Base-by-base conservation (phyloP, 176 grass and related monocot species). In the Carex littledalei region DNA sequence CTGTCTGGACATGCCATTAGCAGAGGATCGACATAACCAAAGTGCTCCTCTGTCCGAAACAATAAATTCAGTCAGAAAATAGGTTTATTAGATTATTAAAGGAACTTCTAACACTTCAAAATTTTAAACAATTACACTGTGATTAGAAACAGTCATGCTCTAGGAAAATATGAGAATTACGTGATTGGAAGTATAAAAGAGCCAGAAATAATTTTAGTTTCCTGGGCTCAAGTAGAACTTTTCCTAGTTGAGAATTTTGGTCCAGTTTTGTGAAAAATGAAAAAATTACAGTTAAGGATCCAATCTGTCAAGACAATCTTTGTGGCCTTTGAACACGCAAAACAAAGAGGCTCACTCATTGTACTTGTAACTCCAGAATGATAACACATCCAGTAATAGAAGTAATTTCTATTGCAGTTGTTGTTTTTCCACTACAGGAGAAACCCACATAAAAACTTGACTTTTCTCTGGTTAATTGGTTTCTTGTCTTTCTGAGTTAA, bases 1-100 rank as follows among this genome's bases (percentile, higher is more conserved):
- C 73, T 81, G 79, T 39, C 31, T 63, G 79, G 34, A 81, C 79
- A 61, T 77, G 55, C 21, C 73, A 77, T 56, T 77, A 55, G 21
- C 45, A 56, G 73, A 77, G 49, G 73, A 77, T 77, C 24, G 3
- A 54, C 29, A 55, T 29, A 21, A 81, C 5, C 18, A 64, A 24
- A 47, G 11, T 63, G 57, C 20, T 81, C 43, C 31, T 77, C 73
- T 77, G 73, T 54, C 22, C 49, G 55, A 77, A 54, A 55, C 13
- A 55, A 77, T 31, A 8, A 54, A 32, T 55, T 55, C 73, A 55
- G 49, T 73, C 5, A 73, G n/a, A 49, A 22, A 8, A 55, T 5
- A 16, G 49, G 2, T 54, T 24, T 77, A 56, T 49, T 77, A 47
- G 49, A 77, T 55, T 53, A 13, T 31, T 18, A 22, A 31, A 29